Evolutionary conservation across 73 alveolate genomes (phyloP).

Genomic region (Paramecium sonneborni): DNA sequence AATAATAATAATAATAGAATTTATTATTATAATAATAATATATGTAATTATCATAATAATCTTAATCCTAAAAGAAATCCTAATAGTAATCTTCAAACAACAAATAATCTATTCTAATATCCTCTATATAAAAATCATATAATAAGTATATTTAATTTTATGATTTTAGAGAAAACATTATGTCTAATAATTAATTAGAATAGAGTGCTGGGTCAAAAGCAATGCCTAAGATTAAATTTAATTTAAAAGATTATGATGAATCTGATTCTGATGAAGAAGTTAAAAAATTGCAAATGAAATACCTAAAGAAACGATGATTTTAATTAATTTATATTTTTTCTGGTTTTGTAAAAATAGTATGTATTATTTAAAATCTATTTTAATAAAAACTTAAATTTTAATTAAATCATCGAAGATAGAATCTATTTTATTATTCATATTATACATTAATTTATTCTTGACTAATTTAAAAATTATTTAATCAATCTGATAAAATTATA

Average conservation of each 20-base stretch:
- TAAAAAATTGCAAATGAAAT: constrained; percentile 28
- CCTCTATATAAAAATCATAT: constrained; percentile 6
- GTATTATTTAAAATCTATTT: too few relatives aligned
- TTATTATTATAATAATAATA: neutral
- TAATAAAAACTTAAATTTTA: too few relatives aligned
- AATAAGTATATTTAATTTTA: neutral
- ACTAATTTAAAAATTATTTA: too few relatives aligned
- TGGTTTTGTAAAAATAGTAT: neutral
- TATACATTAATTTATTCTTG: too few relatives aligned
- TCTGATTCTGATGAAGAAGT: constrained; percentile 51
- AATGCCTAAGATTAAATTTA: constrained; percentile 42
- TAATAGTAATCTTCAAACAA: neutral
- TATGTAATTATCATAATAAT: neutral
- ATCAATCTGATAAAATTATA: too few relatives aligned
- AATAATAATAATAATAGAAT: neutral
- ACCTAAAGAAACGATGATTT: constrained; percentile 18
- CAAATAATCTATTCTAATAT: neutral
- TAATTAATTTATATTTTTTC: neutral
- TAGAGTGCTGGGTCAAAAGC: constrained; percentile 35
- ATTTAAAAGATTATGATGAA: neutral
- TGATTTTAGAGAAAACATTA: neutral
- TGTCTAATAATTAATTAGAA: neutral
- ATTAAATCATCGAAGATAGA: too few relatives aligned
- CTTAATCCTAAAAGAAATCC: neutral
- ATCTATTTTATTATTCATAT: too few relatives aligned